Evolutionary conservation across 1,139 yeast genomes (phyloP).

Genomic region (Lodderomyces metapsilosis): DNA sequence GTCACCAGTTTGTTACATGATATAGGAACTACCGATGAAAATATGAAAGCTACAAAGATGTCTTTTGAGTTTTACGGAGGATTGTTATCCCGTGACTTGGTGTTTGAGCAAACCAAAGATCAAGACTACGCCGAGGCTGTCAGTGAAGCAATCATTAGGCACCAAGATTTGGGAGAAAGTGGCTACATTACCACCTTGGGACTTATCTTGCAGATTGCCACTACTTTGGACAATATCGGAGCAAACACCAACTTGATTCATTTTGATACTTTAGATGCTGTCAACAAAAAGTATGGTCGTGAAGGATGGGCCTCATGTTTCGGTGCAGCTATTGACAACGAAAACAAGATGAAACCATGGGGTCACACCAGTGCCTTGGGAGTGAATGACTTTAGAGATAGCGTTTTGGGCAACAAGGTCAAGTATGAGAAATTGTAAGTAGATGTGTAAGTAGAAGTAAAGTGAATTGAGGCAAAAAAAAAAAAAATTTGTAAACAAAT

Average conservation of each 20-base stretch:
- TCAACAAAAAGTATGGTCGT: slow-evolving; percentile 27
- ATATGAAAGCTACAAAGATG: slow-evolving; percentile 35
- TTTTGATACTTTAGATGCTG: slow-evolving; percentile 27
- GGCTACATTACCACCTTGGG: slow-evolving; percentile 40
- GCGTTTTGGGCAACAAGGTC: slow-evolving; percentile 28
- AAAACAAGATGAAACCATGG: slow-evolving; percentile 33
- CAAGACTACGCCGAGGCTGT: slow-evolving; percentile 38
- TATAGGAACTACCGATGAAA: slow-evolving; percentile 35
- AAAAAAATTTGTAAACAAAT: no score
- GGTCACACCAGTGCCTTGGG: slow-evolving; percentile 40
- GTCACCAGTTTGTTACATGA: slow-evolving; percentile 37
- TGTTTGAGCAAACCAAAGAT: slow-evolving; percentile 23
- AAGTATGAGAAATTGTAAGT: slow-evolving; percentile 21
- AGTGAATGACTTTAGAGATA: slow-evolving; percentile 27
- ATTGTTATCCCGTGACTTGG: slow-evolving; percentile 28
- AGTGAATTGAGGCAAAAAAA: not conserved
- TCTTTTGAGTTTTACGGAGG: slow-evolving; percentile 43
- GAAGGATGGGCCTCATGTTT: slow-evolving; percentile 37
- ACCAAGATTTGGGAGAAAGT: slow-evolving; percentile 35
- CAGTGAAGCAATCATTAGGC: slow-evolving; percentile 38
- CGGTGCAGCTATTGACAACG: slow-evolving; percentile 35
- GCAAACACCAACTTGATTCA: slow-evolving; percentile 30
- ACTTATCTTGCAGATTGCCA: slow-evolving; percentile 33
- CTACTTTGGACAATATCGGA: slow-evolving; percentile 41
- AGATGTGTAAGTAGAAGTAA: not conserved